These are phyloP conservation scores for Cyamopsis tetragonoloba DNA, from an alignment of 306 rosid genomes.

Conservation along the genomic window DNA sequence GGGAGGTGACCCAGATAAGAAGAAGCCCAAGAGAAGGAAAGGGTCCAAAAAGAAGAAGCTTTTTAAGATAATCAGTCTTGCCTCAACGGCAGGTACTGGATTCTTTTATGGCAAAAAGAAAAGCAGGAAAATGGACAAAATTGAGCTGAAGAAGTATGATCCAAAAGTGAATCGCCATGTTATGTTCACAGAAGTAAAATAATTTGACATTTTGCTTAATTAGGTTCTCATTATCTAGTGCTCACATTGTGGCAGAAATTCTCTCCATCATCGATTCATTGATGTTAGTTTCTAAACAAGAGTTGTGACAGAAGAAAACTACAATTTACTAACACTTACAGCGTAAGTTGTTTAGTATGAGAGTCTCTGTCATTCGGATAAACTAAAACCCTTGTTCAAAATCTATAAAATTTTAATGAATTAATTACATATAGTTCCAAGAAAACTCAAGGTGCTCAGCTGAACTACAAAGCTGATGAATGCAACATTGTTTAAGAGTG, in stretches of 20 bases:
- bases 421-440: not conserved
- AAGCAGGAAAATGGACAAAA: constrained; percentile 42
- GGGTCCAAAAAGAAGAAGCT: constrained; percentile 11
- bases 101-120: constrained; percentile 58
- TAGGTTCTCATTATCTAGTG: not conserved
- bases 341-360: too few relatives aligned
- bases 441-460: not conserved
- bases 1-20: constrained; percentile 14
- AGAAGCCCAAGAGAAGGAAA: not conserved
- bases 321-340: too few relatives aligned
- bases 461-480: not conserved
- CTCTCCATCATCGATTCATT: not conserved
- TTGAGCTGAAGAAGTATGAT: constrained; percentile 54
- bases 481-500: constrained; percentile 10
- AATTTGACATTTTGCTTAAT: not conserved
- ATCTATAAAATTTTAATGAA: too few relatives aligned
- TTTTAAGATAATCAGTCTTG: constrained; percentile 29
- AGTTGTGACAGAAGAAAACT: not conserved
- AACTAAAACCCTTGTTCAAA: too few relatives aligned
- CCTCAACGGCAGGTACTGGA: constrained; percentile 53
- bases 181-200: constrained; percentile 49
- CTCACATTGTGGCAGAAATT: not conserved
- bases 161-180: constrained; percentile 59
- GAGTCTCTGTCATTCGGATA: too few relatives aligned
- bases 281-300: not conserved